A percentile compares a stretch with the other conserved stretches of the same genome.
These are phyloP conservation scores for Ceratobasidium sp. DNA, from an alignment of 1,284 basidiomycete species.

Conservation along the genomic window DNA sequence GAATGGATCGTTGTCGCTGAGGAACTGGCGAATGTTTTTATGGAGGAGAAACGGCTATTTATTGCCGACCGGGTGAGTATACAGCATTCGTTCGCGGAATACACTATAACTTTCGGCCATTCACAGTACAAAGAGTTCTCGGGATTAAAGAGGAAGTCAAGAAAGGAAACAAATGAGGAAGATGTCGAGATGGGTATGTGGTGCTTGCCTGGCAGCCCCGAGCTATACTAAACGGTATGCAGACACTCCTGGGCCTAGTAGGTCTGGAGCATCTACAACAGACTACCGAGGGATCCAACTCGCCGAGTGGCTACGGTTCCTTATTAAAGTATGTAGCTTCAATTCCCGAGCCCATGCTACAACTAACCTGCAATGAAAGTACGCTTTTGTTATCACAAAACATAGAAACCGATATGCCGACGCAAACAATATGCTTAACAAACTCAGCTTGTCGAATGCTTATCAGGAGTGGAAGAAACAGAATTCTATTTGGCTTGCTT, in stretches of 20 bases:
- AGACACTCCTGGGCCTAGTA: slow-evolving; percentile 46
- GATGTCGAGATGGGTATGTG: slow-evolving; percentile 47
- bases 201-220: neutral
- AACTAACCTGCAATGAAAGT: slow-evolving; percentile 64
- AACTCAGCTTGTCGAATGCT: slow-evolving; percentile 81
- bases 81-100: slow-evolving; percentile 3
- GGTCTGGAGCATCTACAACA: slow-evolving; percentile 62
- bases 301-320: slow-evolving; percentile 86
- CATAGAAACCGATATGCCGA: slow-evolving; percentile 72
- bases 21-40: slow-evolving; percentile 83
- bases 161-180: slow-evolving; percentile 59
- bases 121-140: slow-evolving; percentile 44
- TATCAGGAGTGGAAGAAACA: slow-evolving; percentile 77
- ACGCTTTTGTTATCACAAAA: slow-evolving; percentile 81
- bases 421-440: slow-evolving; percentile 84
- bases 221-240: neutral
- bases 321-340: slow-evolving; percentile 78
- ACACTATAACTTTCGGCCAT: neutral
- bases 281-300: slow-evolving; percentile 86
- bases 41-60: slow-evolving; percentile 87
- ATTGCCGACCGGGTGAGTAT: slow-evolving; percentile 75
- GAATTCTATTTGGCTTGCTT: slow-evolving; percentile 76
- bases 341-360: neutral
- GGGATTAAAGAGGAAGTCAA: slow-evolving; percentile 71
- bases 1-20: slow-evolving; percentile 87